Conservation (phyloP, 805 yeast genomes). For the Schwanniomyces sp. region DNA sequence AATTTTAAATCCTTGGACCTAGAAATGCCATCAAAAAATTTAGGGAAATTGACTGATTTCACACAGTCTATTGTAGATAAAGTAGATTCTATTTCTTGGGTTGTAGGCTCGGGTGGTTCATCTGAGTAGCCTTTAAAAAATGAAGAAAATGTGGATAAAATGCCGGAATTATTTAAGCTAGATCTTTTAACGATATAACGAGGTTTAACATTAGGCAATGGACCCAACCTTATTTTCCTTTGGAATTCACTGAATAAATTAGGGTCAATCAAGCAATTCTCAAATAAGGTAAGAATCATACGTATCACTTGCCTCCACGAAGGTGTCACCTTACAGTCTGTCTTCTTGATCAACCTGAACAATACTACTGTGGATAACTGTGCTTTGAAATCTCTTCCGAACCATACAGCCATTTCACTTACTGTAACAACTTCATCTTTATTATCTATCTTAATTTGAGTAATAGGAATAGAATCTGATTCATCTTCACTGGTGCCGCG, state of each 20-base stretch:
- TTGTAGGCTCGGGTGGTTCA: slow-evolving; percentile 88
- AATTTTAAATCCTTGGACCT: slow-evolving; percentile 35
- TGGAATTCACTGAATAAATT: slow-evolving; percentile 63
- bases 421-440: slow-evolving; percentile 65
- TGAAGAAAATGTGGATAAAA: slow-evolving; percentile 90
- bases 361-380: slow-evolving; percentile 86
- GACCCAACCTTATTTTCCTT: slow-evolving; percentile 49
- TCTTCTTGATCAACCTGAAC: slow-evolving; percentile 70
- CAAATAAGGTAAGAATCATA: slow-evolving; percentile 63
- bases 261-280: slow-evolving; percentile 70
- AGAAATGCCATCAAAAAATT: slow-evolving; percentile 54
- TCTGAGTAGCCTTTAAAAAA: slow-evolving; percentile 86
- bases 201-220: slow-evolving; percentile 64
- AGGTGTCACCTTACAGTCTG: slow-evolving; percentile 47
- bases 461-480: slow-evolving; percentile 44
- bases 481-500: slow-evolving; percentile 19
- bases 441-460: slow-evolving; percentile 50
- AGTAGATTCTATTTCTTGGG: slow-evolving; percentile 87
- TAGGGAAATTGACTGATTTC: slow-evolving; percentile 60
- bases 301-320: slow-evolving; percentile 64
- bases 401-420: slow-evolving; percentile 75
- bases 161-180: slow-evolving; percentile 67
- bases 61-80: slow-evolving; percentile 81
- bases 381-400: slow-evolving; percentile 90
- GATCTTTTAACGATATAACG: slow-evolving; percentile 62